A percentile compares a stretch with the other conserved stretches of the same genome.
Conservation (phyloP, 768 basidiomycete species). For the Leucogyrophana mollusca region DNA sequence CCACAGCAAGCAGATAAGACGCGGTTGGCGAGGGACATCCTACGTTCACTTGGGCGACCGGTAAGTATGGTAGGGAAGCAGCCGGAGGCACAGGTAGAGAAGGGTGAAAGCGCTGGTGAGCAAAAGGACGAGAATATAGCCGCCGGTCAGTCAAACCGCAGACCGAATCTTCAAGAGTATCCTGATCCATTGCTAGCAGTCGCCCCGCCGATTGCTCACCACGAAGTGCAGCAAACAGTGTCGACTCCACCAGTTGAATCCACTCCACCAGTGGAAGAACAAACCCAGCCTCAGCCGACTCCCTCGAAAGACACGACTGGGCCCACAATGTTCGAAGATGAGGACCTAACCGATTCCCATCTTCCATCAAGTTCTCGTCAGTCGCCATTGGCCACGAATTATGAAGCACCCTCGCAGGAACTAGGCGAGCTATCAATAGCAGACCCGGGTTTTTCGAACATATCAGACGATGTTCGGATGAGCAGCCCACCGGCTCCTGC, state of each 20-base stretch:
- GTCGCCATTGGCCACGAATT: too few relatives aligned
- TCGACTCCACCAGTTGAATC: neutral
- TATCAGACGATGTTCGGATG: conserved; percentile 21
- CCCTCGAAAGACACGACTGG: too few relatives aligned
- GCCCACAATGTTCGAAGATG: too few relatives aligned
- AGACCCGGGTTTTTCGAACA: conserved; percentile 7
- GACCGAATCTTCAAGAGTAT: too few relatives aligned
- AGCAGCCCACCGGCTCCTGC: conserved; percentile 12
- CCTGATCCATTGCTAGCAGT: neutral
- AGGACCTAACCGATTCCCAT: too few relatives aligned
- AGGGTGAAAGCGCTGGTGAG: neutral
- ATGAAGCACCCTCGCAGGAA: conserved; percentile 8
- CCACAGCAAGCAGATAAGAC: conserved; percentile 46
- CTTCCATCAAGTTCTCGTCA: neutral
- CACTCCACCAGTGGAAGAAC: neutral
- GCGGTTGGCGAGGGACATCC: conserved; percentile 54
- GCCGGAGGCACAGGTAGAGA: conserved; percentile 4
- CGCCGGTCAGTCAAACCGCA: neutral
- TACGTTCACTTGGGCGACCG: conserved; percentile 46
- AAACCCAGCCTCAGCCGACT: too few relatives aligned
- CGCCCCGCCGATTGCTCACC: neutral
- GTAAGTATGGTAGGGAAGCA: conserved; percentile 3
- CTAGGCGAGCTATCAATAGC: conserved; percentile 20
- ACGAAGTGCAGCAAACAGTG: neutral
- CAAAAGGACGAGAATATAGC: neutral